These are phyloP conservation scores for Neopestalotiopsis rosae DNA, from an alignment of 2,329 filamentous ascomycete genomes.

Conservation along the genomic window DNA sequence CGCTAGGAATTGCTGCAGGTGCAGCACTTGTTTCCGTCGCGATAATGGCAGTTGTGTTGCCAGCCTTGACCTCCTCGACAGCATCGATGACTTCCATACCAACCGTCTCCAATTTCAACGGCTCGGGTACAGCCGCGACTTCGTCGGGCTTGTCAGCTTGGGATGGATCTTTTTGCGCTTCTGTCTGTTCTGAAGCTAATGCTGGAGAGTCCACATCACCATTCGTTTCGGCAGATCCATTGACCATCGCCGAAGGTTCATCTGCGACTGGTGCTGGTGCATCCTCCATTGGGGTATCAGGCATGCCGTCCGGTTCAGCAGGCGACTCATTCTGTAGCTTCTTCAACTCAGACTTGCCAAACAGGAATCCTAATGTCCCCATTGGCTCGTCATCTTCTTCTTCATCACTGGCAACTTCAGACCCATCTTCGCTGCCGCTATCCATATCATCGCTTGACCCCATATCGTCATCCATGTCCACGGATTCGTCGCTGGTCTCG, in stretches of 20 bases:
- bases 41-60: constrained; percentile 14
- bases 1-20: constrained; percentile 26
- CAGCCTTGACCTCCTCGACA: constrained; percentile 27
- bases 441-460: constrained; percentile 61
- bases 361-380: constrained; percentile 62
- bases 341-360: constrained; percentile 62
- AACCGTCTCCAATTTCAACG: constrained; percentile 27
- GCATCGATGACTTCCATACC: constrained; percentile 31
- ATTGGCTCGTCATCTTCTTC: constrained; percentile 46
- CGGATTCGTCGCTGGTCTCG: constrained; percentile 67
- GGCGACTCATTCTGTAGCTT: constrained; percentile 51
- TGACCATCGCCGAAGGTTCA: constrained; percentile 1
- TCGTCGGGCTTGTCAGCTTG: constrained; percentile 26
- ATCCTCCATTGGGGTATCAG: constrained; percentile 42
- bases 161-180: constrained; percentile 23
- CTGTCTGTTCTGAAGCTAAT: not conserved
- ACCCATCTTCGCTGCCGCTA: constrained; percentile 50
- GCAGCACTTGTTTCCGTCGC: not conserved
- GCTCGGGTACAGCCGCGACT: constrained; percentile 23
- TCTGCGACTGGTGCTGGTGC: constrained; percentile 22
- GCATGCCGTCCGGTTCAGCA: constrained; percentile 26
- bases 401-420: constrained; percentile 44
- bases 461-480: constrained; percentile 72
- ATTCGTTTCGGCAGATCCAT: not conserved
- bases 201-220: not conserved